A percentile compares a stretch with the other conserved stretches of the same genome.
Conservation (phyloP, 768 basidiomycete genomes). For the Heimioporus sp. region DNA sequence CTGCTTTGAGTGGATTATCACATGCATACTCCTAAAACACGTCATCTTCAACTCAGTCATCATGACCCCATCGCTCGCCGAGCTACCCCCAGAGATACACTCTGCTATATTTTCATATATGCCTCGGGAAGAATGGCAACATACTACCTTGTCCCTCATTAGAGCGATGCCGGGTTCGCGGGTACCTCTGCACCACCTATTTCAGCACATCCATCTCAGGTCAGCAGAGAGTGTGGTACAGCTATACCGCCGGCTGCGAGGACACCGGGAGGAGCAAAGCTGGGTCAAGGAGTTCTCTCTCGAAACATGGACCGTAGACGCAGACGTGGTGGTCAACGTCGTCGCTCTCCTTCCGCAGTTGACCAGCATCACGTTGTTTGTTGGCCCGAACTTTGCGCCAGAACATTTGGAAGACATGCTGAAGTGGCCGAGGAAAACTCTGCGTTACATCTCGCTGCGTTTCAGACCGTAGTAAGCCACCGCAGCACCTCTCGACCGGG, state of each 20-base stretch:
- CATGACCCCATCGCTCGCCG: conserved; percentile 25
- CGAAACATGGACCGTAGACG: conserved; percentile 69
- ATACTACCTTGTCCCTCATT: conserved; percentile 55
- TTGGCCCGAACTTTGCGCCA: conserved; percentile 77
- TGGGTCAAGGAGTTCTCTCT: conserved; percentile 52
- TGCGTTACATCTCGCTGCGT: conserved; percentile 59
- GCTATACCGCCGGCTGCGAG: conserved; percentile 56
- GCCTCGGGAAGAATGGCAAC: conserved; percentile 44
- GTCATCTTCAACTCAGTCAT: too few relatives aligned
- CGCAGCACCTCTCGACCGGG: background rate
- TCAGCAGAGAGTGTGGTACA: conserved; percentile 50
- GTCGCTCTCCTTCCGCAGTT: conserved; percentile 54
- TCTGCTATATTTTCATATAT: conserved; percentile 54
- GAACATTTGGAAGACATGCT: conserved; percentile 79
- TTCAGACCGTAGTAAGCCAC: conserved; percentile 80
- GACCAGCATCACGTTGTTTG: conserved; percentile 52
- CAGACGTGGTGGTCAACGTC: conserved; percentile 72
- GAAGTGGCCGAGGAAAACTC: conserved; percentile 40
- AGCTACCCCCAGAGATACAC: conserved; percentile 68
- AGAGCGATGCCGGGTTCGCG: conserved; percentile 61
- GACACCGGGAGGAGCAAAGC: conserved; percentile 26
- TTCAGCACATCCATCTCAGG: conserved; percentile 52
- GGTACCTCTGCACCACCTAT: conserved; percentile 57
- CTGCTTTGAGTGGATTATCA: too few relatives aligned
- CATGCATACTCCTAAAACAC: too few relatives aligned